Percentiles rank a stretch among this genome's conserved stretches.
Conservation (phyloP, 2,329 filamentous ascomycete species). For the Tolypocladium nubicola region DNA sequence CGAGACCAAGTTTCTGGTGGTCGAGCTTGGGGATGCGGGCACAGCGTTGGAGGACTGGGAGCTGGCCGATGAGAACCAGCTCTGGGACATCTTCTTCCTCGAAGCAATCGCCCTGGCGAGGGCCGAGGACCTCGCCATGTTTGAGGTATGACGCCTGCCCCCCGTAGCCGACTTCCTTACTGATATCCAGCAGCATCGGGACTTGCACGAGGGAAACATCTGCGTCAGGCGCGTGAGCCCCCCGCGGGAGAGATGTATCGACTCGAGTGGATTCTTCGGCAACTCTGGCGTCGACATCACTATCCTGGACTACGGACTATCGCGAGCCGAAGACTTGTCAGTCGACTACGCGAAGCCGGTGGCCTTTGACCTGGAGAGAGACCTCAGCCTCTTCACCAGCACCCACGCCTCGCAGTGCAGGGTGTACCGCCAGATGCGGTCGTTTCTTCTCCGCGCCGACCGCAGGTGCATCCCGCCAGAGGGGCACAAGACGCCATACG, state of each 20-base stretch:
- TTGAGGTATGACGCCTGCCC: conserved; percentile 37
- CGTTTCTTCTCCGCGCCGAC: conserved; percentile 41
- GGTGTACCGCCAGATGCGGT: conserved; percentile 53
- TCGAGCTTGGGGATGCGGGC: conserved; percentile 54
- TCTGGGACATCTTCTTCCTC: conserved; percentile 55
- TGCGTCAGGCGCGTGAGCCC: conserved; percentile 39
- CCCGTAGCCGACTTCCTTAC: background rate
- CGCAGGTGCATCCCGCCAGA: conserved; percentile 37
- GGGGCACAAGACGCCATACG: conserved; percentile 36
- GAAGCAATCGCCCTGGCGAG: conserved; percentile 49
- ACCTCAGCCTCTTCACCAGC: conserved; percentile 49
- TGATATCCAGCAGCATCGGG: conserved; percentile 40
- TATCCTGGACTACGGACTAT: conserved; percentile 55
- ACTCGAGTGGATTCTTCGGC: conserved; percentile 34
- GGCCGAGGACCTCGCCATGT: conserved; percentile 46
- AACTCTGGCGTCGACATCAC: conserved; percentile 53
- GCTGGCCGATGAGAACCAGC: conserved; percentile 35
- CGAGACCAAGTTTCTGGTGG: conserved; percentile 47
- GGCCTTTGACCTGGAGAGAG: conserved; percentile 49
- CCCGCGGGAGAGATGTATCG: conserved; percentile 18
- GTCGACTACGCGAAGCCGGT: conserved; percentile 27
- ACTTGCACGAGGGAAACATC: conserved; percentile 55
- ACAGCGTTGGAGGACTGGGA: conserved; percentile 47
- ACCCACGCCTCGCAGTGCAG: conserved; percentile 49
- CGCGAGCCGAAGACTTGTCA: conserved; percentile 39